Conservation (phyloP, 2,329 filamentous ascomycete genomes). For the Beauveria sp. region DNA sequence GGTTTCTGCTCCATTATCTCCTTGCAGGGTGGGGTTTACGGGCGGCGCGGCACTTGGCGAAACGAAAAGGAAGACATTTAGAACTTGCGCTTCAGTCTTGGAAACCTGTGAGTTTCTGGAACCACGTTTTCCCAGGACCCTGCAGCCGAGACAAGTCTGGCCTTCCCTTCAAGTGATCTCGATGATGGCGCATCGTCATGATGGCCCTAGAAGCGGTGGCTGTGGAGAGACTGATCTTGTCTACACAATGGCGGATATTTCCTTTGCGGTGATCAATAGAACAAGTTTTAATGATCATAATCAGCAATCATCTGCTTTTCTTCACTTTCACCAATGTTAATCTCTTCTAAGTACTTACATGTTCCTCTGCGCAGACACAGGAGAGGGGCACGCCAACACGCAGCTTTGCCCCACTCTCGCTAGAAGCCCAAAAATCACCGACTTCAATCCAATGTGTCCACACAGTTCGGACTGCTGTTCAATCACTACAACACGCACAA, state of each 20-base stretch:
- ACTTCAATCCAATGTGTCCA: constrained; percentile 4
- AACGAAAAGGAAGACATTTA: neutral
- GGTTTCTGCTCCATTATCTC: neutral
- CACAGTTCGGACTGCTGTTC: neutral
- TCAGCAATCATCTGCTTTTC: no score
- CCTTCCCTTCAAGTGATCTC: no score
- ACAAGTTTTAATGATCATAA: no score
- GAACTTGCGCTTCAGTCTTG: neutral
- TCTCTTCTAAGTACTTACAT: neutral
- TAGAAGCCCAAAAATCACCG: constrained; percentile 7
- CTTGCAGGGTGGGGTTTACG: no score
- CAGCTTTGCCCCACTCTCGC: neutral
- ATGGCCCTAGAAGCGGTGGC: no score
- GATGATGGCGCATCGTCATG: no score
- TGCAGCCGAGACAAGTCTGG: no score
- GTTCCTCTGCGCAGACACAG: neutral
- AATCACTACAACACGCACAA: neutral
- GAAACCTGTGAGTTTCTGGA: neutral
- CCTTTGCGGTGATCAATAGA: no score
- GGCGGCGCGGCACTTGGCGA: neutral
- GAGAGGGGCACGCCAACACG: neutral
- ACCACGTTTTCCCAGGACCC: no score
- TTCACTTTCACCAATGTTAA: no score
- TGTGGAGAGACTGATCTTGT: no score
- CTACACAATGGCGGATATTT: no score